Percentiles rank a stretch among this genome's conserved stretches.
These are phyloP conservation scores for Backusella sp. DNA, from an alignment of 192 early-diverging fungal genomes.

Conservation along the genomic window DNA sequence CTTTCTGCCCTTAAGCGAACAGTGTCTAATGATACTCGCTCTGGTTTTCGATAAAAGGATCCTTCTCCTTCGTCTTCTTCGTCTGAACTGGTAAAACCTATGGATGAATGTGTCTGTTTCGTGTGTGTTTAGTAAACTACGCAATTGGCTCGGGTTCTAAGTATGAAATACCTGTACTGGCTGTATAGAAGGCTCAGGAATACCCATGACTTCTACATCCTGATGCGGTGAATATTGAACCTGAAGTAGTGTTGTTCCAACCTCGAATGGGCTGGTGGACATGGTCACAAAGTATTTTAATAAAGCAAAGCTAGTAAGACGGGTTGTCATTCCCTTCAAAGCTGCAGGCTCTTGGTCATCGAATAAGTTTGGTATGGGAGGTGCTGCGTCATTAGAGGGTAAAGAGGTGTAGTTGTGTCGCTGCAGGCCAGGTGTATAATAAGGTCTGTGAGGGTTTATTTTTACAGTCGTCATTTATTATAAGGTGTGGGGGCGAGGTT, in stretches of 20 bases:
- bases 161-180: constrained; percentile 35
- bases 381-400: constrained; percentile 24
- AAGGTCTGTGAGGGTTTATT: constrained; percentile 28
- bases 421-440: constrained; percentile 33
- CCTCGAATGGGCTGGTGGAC: constrained; percentile 57
- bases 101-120: neutral
- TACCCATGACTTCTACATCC: constrained; percentile 39
- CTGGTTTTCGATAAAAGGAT: constrained; percentile 12
- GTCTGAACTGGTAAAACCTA: neutral
- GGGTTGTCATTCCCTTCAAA: constrained; percentile 20
- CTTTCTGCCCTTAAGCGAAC: constrained; percentile 19
- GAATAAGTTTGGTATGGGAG: neutral
- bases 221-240: constrained; percentile 57
- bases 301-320: constrained; percentile 48
- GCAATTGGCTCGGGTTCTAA: neutral
- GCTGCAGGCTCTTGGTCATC: neutral
- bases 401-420: constrained; percentile 33
- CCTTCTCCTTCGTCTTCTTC: constrained; percentile 27
- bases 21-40: constrained; percentile 8
- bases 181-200: constrained; percentile 21
- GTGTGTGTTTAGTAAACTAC: neutral
- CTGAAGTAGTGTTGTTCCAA: constrained; percentile 63
- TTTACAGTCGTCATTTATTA: neutral
- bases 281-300: constrained; percentile 53
- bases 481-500: neutral